Evolutionary conservation across 2,329 filamentous ascomycete species (phyloP), one percentile per base, ranked within the genome.

Genomic region (Beauveria australis): DNA sequence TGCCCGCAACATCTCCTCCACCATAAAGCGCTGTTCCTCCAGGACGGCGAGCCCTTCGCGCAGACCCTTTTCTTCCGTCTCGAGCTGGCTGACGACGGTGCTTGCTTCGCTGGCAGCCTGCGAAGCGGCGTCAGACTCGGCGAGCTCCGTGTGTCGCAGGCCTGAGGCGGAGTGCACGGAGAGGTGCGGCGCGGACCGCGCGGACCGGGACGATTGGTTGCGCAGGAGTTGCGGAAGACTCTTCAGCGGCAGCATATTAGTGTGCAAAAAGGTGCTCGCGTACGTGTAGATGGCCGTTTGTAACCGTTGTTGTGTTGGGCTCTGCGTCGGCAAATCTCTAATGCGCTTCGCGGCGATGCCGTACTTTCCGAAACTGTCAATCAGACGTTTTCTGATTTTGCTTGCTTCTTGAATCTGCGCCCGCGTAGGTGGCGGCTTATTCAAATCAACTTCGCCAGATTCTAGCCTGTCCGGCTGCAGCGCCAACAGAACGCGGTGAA

Each of bases 11-110:
- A 96, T 96, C 66, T 90, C 86, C 43, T 87, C 85, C 0, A 97
- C 91, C 74, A 96, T 85, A 73, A 95, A 96, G 64, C 87, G 88
- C 72, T 97, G 92, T 74, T 97, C 92, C 72, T 96, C 91, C 1
- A 97, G 79, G 7, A 97, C 87, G 33, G 94, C 89, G 14, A 96
- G 76, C 4, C 86, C 80, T 68, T 96, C 92, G 18, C 89, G 83
- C 1, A 95, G 76, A 22, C 90, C 84, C 70, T 91, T 93, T 72
- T 96, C 92, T 70, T 96, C 91, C 0, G 82, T 84, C 72, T 96
- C 92, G 5, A 96, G 74, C 40, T 79, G 76, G 61, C 80, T 83
- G 1, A 82, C 76, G 1, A 77, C 76, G 16, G 80, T 84, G 68
- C 80, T 83, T 1, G 75, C 73, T 63, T 84, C 81, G 67, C 80